Percentiles rank a stretch among this genome's conserved stretches.
phyloP scores from a whole-genome alignment of 1,284 basidiomycete genomes.

The Neotropicomus parvogracilis region DNA sequence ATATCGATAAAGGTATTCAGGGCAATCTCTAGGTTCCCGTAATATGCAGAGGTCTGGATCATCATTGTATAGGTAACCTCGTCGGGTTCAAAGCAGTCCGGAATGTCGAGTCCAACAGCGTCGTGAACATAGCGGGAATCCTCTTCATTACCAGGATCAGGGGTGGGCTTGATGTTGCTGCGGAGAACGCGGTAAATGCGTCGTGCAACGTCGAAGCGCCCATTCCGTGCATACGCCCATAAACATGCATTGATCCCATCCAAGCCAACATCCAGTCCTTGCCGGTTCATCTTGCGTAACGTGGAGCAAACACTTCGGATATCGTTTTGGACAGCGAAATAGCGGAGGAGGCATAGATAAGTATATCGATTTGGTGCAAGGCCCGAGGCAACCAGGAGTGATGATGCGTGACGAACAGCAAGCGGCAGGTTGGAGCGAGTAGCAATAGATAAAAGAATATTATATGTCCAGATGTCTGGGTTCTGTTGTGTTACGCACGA shows the following conservation, averaged over 20 bases:
- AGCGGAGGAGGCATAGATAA: slow-evolving; percentile 56
- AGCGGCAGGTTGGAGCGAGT: slow-evolving; percentile 44
- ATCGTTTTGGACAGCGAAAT: slow-evolving; percentile 46
- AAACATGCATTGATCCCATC: slow-evolving; percentile 66
- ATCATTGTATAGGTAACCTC: slow-evolving; percentile 65
- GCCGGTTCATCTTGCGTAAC: slow-evolving; percentile 47
- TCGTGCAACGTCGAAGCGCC: slow-evolving; percentile 51
- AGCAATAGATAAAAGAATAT: slow-evolving; percentile 62
- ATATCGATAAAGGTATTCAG: slow-evolving; percentile 69
- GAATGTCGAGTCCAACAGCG: slow-evolving; percentile 45
- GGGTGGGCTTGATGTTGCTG: slow-evolving; percentile 42
- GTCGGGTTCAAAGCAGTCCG: slow-evolving; percentile 50
- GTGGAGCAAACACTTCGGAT: slow-evolving; percentile 53
- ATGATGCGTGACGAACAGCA: slow-evolving; percentile 49
- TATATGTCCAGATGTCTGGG: slow-evolving; percentile 68
- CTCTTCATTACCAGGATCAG: slow-evolving; percentile 34
- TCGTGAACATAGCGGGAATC: slow-evolving; percentile 35
- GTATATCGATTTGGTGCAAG: slow-evolving; percentile 57
- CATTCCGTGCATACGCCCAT: slow-evolving; percentile 58
- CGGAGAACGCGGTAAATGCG: slow-evolving; percentile 64
- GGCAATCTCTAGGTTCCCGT: slow-evolving; percentile 60
- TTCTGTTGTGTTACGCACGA: slow-evolving; percentile 12
- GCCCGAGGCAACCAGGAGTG: slow-evolving; percentile 50
- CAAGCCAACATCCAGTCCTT: slow-evolving; percentile 51
- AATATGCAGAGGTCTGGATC: slow-evolving; percentile 65